Conservation (phyloP, 768 basidiomycete genomes). For the Crucibulum laeve region DNA sequence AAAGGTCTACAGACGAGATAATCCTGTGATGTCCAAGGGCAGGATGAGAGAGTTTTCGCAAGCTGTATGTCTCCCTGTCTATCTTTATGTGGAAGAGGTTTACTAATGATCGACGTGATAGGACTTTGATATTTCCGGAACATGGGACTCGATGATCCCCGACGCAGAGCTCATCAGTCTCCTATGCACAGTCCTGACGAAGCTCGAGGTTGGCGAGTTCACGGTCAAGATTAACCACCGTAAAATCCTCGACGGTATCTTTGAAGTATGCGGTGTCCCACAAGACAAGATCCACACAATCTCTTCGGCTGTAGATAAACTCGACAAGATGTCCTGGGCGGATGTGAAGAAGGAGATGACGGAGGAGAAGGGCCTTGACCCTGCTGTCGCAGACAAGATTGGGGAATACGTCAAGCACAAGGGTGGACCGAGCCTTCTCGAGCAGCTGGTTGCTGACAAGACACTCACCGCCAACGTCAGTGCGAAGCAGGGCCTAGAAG, state of each 20-base stretch:
- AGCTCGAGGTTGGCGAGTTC: slow-evolving; percentile 90
- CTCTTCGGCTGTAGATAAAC: slow-evolving; percentile 95
- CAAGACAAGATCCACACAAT: slow-evolving; percentile 85
- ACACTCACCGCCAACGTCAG: slow-evolving; percentile 62
- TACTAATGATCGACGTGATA: slow-evolving; percentile 19
- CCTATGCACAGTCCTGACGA: slow-evolving; percentile 73
- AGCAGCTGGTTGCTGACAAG: slow-evolving; percentile 60
- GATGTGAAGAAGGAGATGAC: slow-evolving; percentile 98
- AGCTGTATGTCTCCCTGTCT: slow-evolving; percentile 52
- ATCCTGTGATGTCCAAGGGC: slow-evolving; percentile 96
- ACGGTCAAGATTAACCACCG: slow-evolving; percentile 95
- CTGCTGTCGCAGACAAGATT: slow-evolving; percentile 83
- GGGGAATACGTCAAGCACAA: slow-evolving; percentile 96
- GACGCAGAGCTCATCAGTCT: slow-evolving; percentile 89
- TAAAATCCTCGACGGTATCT: slow-evolving; percentile 95
- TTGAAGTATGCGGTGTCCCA: slow-evolving; percentile 94
- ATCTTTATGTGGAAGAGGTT: neutral
- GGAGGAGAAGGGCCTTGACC: slow-evolving; percentile 86
- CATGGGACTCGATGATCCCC: slow-evolving; percentile 95
- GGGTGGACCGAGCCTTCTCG: slow-evolving; percentile 78
- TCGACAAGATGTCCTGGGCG: slow-evolving; percentile 93
- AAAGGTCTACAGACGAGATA: slow-evolving; percentile 97
- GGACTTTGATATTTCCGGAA: slow-evolving; percentile 95
- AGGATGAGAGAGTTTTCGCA: slow-evolving; percentile 99
- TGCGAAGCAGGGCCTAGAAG: slow-evolving; percentile 78